Base-by-base conservation (phyloP, 1,284 basidiomycete genomes). In the Abortiporus biennis region DNA sequence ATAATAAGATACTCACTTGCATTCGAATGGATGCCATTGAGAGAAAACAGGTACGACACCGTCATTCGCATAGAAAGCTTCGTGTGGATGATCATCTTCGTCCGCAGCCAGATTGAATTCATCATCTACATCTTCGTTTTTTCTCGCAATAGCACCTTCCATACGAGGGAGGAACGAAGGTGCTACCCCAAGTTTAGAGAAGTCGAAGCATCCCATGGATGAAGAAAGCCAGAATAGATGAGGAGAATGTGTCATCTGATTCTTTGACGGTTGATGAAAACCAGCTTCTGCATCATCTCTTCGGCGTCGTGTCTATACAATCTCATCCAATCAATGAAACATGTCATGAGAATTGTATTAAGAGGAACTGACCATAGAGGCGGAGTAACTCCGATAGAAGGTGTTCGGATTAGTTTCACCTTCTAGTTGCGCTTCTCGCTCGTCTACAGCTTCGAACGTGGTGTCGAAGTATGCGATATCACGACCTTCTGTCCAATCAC, bases 41-140 rank as follows among this genome's bases (percentile, higher is more conserved):
- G 72, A 74, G 51, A 75, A 74, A 5, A 71, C n/a, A 2, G 72
- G 72, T 1, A 74, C 72, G 11, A 74, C 61, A 3, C 73, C 71
- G 48, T 76, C 73, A 46, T 74, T 75, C 0, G 61, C 65, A 45
- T 61, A 60, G 41, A 65, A 62, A 40, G 53, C 46, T 36, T 53
- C 47, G n/a, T 38, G 35, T n/a, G 42, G 29, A 29, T 29, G 27
- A 29, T 8, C 8, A 29, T 29, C 27, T n/a, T 29, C 27, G n/a
- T 29, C 27, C n/a, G 27, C 8, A 8, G 27, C 8, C 9, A 29
- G 27, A 9, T 29, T n/a, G 9, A 29, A n/a, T n/a, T n/a, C n/a
- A 9, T 29, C 27, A 8, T 9, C 27, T 9, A 29, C 27, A 29
- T 29, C 27, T 8, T 29, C n/a, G n/a, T n/a, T n/a, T n/a, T n/a